Percentiles rank a stretch among this genome's conserved stretches.
Evolutionary conservation across 306 rosid species (phyloP).

Genomic region (Hippophae tibetana): DNA sequence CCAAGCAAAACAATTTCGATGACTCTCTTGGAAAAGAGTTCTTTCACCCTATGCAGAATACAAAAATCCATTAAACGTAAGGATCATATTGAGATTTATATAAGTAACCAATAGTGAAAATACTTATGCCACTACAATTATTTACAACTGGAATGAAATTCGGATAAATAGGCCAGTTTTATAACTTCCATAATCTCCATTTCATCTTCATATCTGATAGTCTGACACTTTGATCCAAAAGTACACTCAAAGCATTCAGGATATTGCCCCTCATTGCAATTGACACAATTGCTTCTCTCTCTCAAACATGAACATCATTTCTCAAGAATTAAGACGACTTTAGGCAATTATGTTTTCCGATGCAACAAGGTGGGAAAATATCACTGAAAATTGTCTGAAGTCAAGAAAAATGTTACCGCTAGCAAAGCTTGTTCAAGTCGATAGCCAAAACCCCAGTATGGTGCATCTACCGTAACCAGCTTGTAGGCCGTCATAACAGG

Average conservation of each 20-base stretch:
- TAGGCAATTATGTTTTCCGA: not conserved
- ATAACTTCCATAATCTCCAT: too few species aligned
- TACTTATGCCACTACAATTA: too few species aligned
- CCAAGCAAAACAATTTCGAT: slow-evolving; percentile 35
- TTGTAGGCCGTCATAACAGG: slow-evolving; percentile 47
- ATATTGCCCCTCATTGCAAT: too few species aligned
- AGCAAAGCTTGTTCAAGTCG: slow-evolving; percentile 35
- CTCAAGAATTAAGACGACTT: not conserved
- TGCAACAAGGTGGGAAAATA: not conserved
- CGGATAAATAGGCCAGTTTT: too few species aligned
- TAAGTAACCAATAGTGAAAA: too few species aligned
- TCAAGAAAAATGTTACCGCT: slow-evolving; percentile 18
- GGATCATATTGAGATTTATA: not conserved
- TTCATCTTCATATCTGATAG: too few species aligned
- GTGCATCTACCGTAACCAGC: slow-evolving; percentile 40
- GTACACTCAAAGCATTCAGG: too few species aligned
- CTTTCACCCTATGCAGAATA: slow-evolving; percentile 28
- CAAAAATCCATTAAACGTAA: not conserved
- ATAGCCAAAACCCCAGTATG: slow-evolving; percentile 44
- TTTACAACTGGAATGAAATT: too few species aligned
- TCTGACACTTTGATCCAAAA: too few species aligned
- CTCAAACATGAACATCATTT: too few species aligned
- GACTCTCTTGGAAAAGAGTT: slow-evolving; percentile 37
- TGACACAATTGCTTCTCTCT: too few species aligned
- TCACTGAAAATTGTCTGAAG: not conserved